These are phyloP conservation scores for Tulasnella sp. DNA, from an alignment of 768 basidiomycete species.

Conservation along the genomic window DNA sequence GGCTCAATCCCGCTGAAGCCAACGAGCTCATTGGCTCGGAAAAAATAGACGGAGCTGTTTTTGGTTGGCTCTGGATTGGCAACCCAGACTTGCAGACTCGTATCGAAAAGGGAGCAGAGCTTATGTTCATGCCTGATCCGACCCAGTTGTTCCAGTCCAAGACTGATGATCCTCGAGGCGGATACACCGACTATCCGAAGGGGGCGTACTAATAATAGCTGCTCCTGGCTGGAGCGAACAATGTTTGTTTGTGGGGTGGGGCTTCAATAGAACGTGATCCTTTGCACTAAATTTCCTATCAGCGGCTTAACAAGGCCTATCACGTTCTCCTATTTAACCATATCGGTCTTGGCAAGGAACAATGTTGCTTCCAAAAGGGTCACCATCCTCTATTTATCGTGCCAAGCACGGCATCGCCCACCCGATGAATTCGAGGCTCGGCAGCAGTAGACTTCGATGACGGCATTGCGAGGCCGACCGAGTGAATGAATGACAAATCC, in stretches of 20 bases:
- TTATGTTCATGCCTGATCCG: background rate
- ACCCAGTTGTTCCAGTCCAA: background rate
- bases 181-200: background rate
- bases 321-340: background rate
- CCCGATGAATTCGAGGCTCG: no score
- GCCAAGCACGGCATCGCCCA: no score
- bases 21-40: constrained; percentile 6
- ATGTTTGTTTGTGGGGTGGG: background rate
- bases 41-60: constrained; percentile 4
- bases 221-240: background rate
- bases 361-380: background rate
- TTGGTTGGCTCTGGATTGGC: constrained; percentile 14
- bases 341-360: no score
- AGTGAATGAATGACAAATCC: no score
- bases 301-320: background rate
- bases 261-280: background rate
- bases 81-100: constrained; percentile 16
- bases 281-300: background rate
- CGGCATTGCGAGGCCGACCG: no score
- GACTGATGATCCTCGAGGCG: background rate
- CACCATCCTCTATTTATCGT: no score
- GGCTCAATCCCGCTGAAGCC: background rate
- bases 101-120: background rate
- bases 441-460: no score
- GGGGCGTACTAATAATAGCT: background rate